These are phyloP conservation scores for Calocybe gangraenosa DNA, from an alignment of 768 basidiomycete species.

Conservation along the genomic window DNA sequence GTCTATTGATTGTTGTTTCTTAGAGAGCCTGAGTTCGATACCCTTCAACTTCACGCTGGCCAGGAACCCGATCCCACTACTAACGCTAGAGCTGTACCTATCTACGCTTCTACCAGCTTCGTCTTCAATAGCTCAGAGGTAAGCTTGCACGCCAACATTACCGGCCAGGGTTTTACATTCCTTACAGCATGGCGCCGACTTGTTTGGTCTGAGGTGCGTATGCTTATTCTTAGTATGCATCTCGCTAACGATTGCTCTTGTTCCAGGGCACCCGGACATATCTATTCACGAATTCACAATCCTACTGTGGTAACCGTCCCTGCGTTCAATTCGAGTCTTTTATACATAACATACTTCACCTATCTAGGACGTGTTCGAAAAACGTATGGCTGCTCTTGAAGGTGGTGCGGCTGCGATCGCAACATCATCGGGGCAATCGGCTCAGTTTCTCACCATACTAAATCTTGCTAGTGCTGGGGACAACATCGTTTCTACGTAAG, in stretches of 20 bases:
- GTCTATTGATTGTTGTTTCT: neutral
- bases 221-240: neutral
- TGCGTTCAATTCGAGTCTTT: too few species aligned
- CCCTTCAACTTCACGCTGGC: constrained; percentile 76
- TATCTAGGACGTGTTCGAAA: constrained; percentile 69
- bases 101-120: constrained; percentile 71
- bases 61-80: constrained; percentile 60
- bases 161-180: neutral
- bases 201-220: constrained; percentile 61
- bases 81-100: constrained; percentile 73
- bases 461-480: constrained; percentile 63
- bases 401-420: constrained; percentile 78
- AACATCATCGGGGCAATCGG: constrained; percentile 69
- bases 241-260: neutral
- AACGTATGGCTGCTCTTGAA: constrained; percentile 75
- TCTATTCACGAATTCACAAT: constrained; percentile 69
- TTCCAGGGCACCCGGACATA: constrained; percentile 51
- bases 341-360: too few species aligned
- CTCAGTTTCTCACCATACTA: constrained; percentile 69
- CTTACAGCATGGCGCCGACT: constrained; percentile 64
- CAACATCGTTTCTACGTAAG: constrained; percentile 74
- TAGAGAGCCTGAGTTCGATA: constrained; percentile 72
- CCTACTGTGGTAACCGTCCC: constrained; percentile 61
- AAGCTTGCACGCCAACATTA: neutral
- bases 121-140: constrained; percentile 59